A percentile compares a stretch with the other conserved stretches of the same genome.
Evolutionary conservation across 2,329 filamentous ascomycete species (phyloP).

Genomic region (Nothomitra cinnamomea): DNA sequence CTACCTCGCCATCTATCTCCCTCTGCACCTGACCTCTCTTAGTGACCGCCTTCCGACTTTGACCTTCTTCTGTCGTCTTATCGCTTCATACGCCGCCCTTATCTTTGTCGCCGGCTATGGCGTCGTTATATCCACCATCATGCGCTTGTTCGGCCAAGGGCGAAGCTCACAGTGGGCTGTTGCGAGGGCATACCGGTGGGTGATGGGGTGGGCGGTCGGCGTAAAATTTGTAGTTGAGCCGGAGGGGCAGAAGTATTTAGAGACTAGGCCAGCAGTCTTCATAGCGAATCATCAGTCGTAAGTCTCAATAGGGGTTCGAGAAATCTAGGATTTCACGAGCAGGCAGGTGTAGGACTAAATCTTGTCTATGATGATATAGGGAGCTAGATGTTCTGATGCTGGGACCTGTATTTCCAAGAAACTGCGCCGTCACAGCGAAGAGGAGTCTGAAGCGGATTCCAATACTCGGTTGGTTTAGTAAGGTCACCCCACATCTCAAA

Average conservation of each 20-base stretch:
- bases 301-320: conserved; percentile 10
- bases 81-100: conserved; percentile 25
- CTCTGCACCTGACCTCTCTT: conserved; percentile 13
- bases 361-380: conserved; percentile 14
- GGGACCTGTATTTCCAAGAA: conserved; percentile 72
- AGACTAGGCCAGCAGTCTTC: conserved; percentile 68
- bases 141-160: conserved; percentile 55
- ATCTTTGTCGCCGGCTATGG: conserved; percentile 47
- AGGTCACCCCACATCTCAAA: conserved; percentile 10
- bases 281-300: conserved; percentile 83
- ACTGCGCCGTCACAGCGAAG: conserved; percentile 90
- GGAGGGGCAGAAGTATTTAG: conserved; percentile 43
- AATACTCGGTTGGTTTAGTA: conserved; percentile 83
- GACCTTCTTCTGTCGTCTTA: conserved; percentile 49
- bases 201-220: conserved; percentile 60
- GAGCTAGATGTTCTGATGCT: conserved; percentile 91
- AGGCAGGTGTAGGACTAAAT: background rate
- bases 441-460: conserved; percentile 61
- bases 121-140: conserved; percentile 51
- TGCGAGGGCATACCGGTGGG: conserved; percentile 61
- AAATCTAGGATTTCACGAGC: background rate
- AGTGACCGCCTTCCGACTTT: conserved; percentile 16
- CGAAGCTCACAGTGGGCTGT: conserved; percentile 74
- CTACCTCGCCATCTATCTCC: conserved; percentile 11
- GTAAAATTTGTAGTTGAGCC: conserved; percentile 53